Evolutionary conservation across 257 asterid species (phyloP).

Genomic region (Jasminum sambac): DNA sequence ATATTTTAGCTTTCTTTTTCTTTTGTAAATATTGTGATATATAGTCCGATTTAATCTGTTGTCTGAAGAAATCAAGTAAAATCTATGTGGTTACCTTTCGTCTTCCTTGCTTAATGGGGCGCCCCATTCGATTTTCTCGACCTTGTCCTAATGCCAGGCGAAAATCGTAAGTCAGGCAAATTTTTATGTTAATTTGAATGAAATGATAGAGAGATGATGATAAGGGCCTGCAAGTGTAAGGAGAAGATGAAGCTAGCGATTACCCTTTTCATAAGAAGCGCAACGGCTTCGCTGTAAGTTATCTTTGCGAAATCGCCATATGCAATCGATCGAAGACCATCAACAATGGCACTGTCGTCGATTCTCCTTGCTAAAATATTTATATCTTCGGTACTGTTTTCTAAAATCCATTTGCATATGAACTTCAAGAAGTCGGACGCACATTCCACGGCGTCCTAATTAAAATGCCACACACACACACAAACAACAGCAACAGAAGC

Average conservation of each 20-base stretch:
- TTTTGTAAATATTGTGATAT: no score
- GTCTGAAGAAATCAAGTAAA: no score
- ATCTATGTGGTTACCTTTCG: constrained; percentile 45
- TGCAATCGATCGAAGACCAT: constrained; percentile 48
- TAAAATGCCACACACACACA: constrained; percentile 22
- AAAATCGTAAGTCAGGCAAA: constrained; percentile 13
- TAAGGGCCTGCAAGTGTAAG: neutral
- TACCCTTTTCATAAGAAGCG: constrained; percentile 65
- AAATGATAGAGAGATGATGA: no score
- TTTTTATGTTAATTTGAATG: no score
- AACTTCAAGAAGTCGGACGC: constrained; percentile 73
- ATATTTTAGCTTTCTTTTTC: no score
- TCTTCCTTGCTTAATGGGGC: constrained; percentile 71
- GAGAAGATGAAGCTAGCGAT: no score
- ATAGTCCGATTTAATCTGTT: no score
- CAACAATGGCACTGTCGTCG: constrained; percentile 49
- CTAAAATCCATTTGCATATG: constrained; percentile 57
- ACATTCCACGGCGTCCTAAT: constrained; percentile 84
- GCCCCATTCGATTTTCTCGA: constrained; percentile 62
- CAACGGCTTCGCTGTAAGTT: constrained; percentile 67
- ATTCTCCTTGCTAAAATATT: constrained; percentile 58
- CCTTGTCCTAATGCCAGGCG: constrained; percentile 39
- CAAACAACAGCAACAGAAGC: neutral
- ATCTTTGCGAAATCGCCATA: constrained; percentile 48
- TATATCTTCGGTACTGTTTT: constrained; percentile 66